Conservation (phyloP, 169 alveolate genomes). For the Besnoitia besnoiti region DNA sequence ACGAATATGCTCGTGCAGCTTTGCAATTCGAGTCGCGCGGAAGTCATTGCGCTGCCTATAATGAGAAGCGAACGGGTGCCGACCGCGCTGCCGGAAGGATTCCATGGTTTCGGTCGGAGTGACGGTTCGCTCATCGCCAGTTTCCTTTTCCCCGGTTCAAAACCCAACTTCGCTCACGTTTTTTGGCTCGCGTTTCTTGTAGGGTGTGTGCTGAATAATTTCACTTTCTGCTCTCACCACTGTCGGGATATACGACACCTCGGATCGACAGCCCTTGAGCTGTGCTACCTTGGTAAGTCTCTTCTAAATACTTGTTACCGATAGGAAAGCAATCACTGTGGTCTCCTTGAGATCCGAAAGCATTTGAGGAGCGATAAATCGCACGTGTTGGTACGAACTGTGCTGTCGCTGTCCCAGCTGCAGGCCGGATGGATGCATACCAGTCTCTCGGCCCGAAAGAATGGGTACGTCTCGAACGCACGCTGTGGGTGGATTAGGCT, state of each 20-base stretch:
- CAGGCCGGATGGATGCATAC: conserved; percentile 46
- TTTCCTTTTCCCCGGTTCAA: background rate
- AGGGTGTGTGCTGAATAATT: conserved; percentile 26
- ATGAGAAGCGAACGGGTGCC: background rate
- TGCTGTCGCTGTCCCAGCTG: conserved; percentile 30
- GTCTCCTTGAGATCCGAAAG: background rate
- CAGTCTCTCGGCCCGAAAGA: conserved; percentile 49
- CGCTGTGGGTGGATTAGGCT: background rate
- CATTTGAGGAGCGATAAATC: too few species aligned
- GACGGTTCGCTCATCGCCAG: background rate
- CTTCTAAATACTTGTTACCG: background rate
- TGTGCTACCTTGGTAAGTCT: conserved; percentile 46
- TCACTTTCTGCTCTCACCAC: conserved; percentile 7
- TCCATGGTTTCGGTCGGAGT: background rate
- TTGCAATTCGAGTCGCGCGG: too few species aligned
- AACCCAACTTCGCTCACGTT: too few species aligned
- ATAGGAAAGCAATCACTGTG: background rate
- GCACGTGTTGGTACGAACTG: too few species aligned
- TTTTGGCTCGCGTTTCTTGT: background rate
- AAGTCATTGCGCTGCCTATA: too few species aligned
- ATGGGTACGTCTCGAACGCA: conserved; percentile 22
- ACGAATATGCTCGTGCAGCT: too few species aligned
- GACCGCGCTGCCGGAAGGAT: background rate
- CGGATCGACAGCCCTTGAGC: conserved; percentile 55
- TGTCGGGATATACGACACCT: conserved; percentile 52